These are phyloP conservation scores for Hymenoscyphus salicellus DNA, from an alignment of 2,329 filamentous ascomycete genomes.

Conservation along the genomic window DNA sequence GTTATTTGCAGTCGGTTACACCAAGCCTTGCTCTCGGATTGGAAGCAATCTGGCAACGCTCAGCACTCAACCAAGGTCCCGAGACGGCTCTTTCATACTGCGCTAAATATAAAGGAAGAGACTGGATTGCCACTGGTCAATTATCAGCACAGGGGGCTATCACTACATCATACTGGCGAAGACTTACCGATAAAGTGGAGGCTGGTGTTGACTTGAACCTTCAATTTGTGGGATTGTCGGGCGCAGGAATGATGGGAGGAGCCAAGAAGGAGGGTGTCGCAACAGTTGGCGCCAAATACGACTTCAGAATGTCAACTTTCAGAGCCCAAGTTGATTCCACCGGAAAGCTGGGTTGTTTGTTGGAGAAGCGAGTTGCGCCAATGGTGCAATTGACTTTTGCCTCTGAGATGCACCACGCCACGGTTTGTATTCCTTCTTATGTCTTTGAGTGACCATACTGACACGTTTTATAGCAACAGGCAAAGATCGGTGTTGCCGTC, in stretches of 20 bases:
- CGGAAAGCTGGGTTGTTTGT: constrained; percentile 85
- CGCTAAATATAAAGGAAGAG: constrained; percentile 82
- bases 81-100: constrained; percentile 88
- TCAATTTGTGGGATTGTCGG: constrained; percentile 66
- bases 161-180: constrained; percentile 91
- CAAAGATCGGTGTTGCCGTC: constrained; percentile 91
- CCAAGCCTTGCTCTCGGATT: constrained; percentile 82
- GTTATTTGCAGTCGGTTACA: constrained; percentile 91
- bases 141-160: constrained; percentile 77
- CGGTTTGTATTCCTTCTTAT: constrained; percentile 58
- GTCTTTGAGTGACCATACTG: constrained; percentile 24
- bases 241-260: constrained; percentile 69
- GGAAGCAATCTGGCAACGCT: constrained; percentile 91
- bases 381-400: constrained; percentile 93
- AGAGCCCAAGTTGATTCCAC: constrained; percentile 92
- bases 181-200: constrained; percentile 90
- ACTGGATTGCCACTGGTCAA: constrained; percentile 92
- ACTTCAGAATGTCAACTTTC: constrained; percentile 94
- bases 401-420: constrained; percentile 92
- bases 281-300: constrained; percentile 93
- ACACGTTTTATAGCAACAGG: constrained; percentile 67
- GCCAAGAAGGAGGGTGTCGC: constrained; percentile 83
- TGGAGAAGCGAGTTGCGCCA: constrained; percentile 94
- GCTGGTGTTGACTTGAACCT: constrained; percentile 93
- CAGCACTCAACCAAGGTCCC: constrained; percentile 78